Percentiles rank a stretch among this genome's conserved stretches.
Conservation (phyloP, 2,329 filamentous ascomycete species). For the Trichophyton benhamiae region DNA sequence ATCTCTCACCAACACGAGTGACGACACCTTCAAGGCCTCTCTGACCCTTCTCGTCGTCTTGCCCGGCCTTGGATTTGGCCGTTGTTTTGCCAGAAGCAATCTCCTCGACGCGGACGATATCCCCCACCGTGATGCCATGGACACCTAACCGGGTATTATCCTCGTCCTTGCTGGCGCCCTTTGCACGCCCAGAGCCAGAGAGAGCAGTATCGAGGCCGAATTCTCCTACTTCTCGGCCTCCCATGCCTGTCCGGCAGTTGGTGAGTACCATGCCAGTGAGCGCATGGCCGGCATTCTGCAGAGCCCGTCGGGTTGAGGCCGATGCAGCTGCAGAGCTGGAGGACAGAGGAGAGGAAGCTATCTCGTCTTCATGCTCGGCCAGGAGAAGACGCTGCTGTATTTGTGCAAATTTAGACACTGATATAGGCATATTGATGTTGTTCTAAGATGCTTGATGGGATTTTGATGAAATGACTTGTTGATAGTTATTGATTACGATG, state of each 20-base stretch:
- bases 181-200: conserved; percentile 5
- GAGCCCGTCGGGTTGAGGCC: conserved; percentile 31
- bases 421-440: conserved; percentile 22
- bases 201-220: conserved; percentile 60
- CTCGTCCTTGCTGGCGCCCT: conserved; percentile 19
- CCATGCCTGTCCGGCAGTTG: conserved; percentile 74
- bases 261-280: conserved; percentile 48
- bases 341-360: conserved; percentile 32
- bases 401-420: conserved; percentile 27
- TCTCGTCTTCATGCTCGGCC: conserved; percentile 35
- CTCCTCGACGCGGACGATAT: conserved; percentile 36
- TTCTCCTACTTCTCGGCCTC: conserved; percentile 81
- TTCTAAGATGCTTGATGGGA: not conserved
- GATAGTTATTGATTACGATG: not conserved
- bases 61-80: conserved; percentile 20
- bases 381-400: conserved; percentile 31
- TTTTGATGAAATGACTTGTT: not conserved
- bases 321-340: conserved; percentile 25
- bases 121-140: conserved; percentile 38
- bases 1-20: conserved; percentile 32
- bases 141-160: conserved; percentile 23
- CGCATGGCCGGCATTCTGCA: conserved; percentile 32
- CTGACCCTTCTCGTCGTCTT: conserved; percentile 22
- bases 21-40: conserved; percentile 36
- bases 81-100: conserved; percentile 16